Evolutionary conservation across 2,329 filamentous ascomycete species (phyloP).

Genomic region (Cordyceps fumosorosea): DNA sequence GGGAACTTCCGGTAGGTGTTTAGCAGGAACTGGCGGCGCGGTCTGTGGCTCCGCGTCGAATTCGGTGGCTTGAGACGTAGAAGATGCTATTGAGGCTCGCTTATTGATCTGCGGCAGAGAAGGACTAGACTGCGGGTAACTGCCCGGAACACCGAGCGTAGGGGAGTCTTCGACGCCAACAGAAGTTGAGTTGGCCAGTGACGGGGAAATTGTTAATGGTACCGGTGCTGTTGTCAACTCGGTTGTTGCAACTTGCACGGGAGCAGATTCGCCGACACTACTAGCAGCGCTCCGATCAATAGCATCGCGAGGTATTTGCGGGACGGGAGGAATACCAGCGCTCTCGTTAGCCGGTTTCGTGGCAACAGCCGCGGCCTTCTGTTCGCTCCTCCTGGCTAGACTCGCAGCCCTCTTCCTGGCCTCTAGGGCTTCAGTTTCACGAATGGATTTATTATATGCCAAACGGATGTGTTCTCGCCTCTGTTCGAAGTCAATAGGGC

Average conservation of each 20-base stretch:
- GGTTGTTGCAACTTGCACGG: neutral
- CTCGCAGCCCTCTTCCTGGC: slow-evolving; percentile 43
- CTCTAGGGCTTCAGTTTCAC: slow-evolving; percentile 60
- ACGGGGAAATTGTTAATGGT: slow-evolving; percentile 14
- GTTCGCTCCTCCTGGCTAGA: slow-evolving; percentile 38
- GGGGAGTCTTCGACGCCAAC: slow-evolving; percentile 46
- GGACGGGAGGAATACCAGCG: slow-evolving; percentile 4
- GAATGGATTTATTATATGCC: slow-evolving; percentile 78
- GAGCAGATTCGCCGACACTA: neutral
- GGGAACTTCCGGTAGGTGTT: slow-evolving; percentile 20
- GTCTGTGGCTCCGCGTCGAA: slow-evolving; percentile 69
- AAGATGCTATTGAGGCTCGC: slow-evolving; percentile 54
- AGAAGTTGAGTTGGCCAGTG: neutral
- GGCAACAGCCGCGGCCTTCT: slow-evolving; percentile 13
- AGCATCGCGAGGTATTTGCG: slow-evolving; percentile 8
- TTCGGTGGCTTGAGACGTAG: slow-evolving; percentile 56
- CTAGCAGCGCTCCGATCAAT: neutral
- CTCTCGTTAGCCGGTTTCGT: neutral
- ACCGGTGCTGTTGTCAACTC: neutral
- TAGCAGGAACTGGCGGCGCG: slow-evolving; percentile 38
- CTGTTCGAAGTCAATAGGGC: slow-evolving; percentile 78
- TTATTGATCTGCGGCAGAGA: slow-evolving; percentile 37
- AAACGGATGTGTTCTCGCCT: slow-evolving; percentile 75
- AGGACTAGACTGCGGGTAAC: slow-evolving; percentile 43
- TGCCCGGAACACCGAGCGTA: slow-evolving; percentile 59